phyloP scores from a whole-genome alignment of 1,284 basidiomycete genomes.

The Phellinidium pouzarii region DNA sequence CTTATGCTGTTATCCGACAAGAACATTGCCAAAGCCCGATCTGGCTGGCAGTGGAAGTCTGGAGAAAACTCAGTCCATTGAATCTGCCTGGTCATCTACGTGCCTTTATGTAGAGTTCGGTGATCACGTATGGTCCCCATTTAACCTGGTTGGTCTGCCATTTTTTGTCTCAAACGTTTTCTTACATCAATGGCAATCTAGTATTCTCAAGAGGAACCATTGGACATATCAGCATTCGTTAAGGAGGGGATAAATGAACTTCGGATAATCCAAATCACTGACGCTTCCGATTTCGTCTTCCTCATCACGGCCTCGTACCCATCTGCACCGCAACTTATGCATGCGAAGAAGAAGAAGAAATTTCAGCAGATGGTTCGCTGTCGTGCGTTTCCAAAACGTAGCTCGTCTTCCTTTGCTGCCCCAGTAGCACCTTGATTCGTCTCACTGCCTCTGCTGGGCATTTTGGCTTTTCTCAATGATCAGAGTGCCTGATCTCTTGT shows the following conservation, averaged over 20 bases:
- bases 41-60: background rate
- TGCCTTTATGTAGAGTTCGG: conserved; percentile 2
- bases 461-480: no score
- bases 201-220: background rate
- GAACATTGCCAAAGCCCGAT: background rate
- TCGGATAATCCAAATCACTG: background rate
- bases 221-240: conserved; percentile 1
- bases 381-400: background rate
- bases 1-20: background rate
- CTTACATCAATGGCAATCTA: background rate
- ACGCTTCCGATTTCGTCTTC: background rate
- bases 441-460: no score
- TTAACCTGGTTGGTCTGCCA: background rate
- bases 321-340: background rate
- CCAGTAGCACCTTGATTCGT: no score
- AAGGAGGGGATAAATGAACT: conserved; percentile 1
- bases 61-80: background rate
- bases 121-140: conserved; percentile 5
- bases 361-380: background rate
- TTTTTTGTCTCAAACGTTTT: background rate
- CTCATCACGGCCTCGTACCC: background rate
- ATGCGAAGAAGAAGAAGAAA: background rate
- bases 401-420: no score
- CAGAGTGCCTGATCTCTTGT: no score
- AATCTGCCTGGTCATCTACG: conserved; percentile 1